Evolutionary conservation across 139 green algal genomes (phyloP).

Genomic region (Spirogloea muscicola): DNA sequence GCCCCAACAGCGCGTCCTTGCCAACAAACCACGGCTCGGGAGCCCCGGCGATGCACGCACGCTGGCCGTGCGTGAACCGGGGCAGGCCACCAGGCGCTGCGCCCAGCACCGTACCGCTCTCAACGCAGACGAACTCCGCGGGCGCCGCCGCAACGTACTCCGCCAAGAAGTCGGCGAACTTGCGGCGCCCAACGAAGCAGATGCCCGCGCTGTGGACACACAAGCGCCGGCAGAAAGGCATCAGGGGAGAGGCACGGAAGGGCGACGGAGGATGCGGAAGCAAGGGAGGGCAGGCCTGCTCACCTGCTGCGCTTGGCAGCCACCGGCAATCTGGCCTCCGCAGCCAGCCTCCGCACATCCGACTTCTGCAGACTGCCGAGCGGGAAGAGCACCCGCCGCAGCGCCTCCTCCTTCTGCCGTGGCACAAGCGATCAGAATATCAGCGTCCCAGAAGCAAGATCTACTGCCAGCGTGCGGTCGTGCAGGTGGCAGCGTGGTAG

Average conservation of each 20-base stretch:
- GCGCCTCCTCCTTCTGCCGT: neutral
- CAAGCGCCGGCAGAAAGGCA: too few species aligned
- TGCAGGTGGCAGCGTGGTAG: too few species aligned
- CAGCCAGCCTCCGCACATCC: too few species aligned
- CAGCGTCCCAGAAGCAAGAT: too few species aligned
- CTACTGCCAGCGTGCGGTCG: too few species aligned
- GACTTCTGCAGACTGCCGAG: conserved; percentile 55
- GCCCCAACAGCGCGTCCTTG: conserved; percentile 47
- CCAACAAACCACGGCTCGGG: conserved; percentile 61
- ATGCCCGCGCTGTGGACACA: conserved; percentile 76
- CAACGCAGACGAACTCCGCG: conserved; percentile 53
- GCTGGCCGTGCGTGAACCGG: conserved; percentile 69
- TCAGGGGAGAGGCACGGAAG: too few species aligned
- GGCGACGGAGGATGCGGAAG: too few species aligned
- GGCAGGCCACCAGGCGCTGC: conserved; percentile 60
- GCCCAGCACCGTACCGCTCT: conserved; percentile 50
- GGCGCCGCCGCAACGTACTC: conserved; percentile 56
- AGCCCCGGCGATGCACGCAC: conserved; percentile 61
- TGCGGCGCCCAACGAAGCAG: conserved; percentile 76
- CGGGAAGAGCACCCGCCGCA: conserved; percentile 5
- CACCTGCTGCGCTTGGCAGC: too few species aligned
- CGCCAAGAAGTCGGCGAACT: conserved; percentile 71
- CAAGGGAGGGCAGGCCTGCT: conserved; percentile 30
- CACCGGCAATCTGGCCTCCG: conserved; percentile 50
- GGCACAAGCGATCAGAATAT: too few species aligned